A percentile compares a stretch with the other conserved stretches of the same genome.
Conservation (phyloP, 2,329 filamentous ascomycete genomes). For the Arthrobotrys sphaeroides region DNA sequence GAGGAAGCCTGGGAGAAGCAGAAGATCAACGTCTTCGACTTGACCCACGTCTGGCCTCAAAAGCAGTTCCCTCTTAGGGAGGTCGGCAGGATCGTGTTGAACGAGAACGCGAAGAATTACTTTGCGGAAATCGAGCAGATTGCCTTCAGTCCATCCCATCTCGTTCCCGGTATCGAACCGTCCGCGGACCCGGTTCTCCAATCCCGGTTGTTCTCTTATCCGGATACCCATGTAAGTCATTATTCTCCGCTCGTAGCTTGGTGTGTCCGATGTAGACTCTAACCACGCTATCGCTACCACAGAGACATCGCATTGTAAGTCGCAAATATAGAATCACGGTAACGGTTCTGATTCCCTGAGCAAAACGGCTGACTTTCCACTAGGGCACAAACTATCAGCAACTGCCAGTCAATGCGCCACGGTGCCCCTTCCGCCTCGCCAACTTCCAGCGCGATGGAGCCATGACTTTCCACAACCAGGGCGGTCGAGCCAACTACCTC, state of each 20-base stretch:
- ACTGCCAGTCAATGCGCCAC: conserved; percentile 64
- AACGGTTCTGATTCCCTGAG: no score
- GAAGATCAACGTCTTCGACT: conserved; percentile 67
- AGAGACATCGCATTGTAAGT: conserved; percentile 53
- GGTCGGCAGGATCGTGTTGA: conserved; percentile 66
- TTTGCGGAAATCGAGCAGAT: conserved; percentile 75
- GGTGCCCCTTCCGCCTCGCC: conserved; percentile 62
- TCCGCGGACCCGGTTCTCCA: conserved; percentile 76
- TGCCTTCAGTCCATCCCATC: conserved; percentile 74
- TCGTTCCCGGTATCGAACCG: conserved; percentile 74
- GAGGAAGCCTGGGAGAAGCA: conserved; percentile 60
- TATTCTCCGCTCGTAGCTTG: background rate
- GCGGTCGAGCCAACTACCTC: conserved; percentile 71
- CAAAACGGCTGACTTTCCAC: conserved; percentile 4
- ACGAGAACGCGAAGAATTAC: conserved; percentile 70
- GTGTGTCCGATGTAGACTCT: background rate
- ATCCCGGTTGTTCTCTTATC: conserved; percentile 75
- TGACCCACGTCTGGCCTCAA: conserved; percentile 68
- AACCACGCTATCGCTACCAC: background rate
- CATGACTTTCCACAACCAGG: conserved; percentile 74
- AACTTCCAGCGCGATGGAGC: conserved; percentile 77
- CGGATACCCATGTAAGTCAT: conserved; percentile 67
- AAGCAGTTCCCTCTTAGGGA: conserved; percentile 64
- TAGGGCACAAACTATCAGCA: conserved; percentile 70
- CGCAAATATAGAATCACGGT: no score